Evolutionary conservation across 1,284 basidiomycete species (phyloP).

Genomic region (Papiliotrema fonsecae): DNA sequence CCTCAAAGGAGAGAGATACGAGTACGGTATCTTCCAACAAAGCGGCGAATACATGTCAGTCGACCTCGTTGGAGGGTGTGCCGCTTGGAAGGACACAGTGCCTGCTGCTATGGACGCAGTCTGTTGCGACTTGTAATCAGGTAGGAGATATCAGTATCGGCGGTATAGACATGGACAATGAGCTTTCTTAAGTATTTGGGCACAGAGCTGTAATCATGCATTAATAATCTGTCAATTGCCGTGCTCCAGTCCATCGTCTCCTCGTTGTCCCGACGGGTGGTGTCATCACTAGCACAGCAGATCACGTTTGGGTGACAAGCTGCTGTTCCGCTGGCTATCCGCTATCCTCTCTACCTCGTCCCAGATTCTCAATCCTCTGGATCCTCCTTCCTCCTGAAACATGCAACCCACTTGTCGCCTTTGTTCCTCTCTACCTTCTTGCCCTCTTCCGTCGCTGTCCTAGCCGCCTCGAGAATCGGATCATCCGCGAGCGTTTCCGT

Average conservation of each 20-base stretch:
- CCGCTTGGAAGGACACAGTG: not conserved
- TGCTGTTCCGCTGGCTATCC: no score
- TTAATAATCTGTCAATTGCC: no score
- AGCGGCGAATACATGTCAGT: not conserved
- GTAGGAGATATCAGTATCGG: not conserved
- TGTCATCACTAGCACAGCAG: no score
- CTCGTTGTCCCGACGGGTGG: no score
- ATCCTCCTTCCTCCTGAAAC: slow-evolving; percentile 39
- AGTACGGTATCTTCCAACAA: not conserved
- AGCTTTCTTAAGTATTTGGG: no score
- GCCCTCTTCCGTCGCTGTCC: slow-evolving; percentile 87
- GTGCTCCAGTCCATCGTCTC: no score
- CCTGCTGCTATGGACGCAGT: not conserved
- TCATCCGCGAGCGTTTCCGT: slow-evolving; percentile 64
- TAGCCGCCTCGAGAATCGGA: slow-evolving; percentile 72
- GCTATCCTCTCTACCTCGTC: no score
- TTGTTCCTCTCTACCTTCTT: slow-evolving; percentile 91
- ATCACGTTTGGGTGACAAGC: no score
- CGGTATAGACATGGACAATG: no score
- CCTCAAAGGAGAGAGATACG: not conserved
- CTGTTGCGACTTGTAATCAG: not conserved
- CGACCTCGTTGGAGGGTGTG: slow-evolving; percentile 1
- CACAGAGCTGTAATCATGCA: no score
- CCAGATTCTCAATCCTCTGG: no score
- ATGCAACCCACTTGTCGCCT: slow-evolving; percentile 67